Percentiles rank a stretch among this genome's conserved stretches.
These are phyloP conservation scores for Coniferiporia sulphurascens DNA, from an alignment of 1,284 basidiomycete species.

Conservation along the genomic window DNA sequence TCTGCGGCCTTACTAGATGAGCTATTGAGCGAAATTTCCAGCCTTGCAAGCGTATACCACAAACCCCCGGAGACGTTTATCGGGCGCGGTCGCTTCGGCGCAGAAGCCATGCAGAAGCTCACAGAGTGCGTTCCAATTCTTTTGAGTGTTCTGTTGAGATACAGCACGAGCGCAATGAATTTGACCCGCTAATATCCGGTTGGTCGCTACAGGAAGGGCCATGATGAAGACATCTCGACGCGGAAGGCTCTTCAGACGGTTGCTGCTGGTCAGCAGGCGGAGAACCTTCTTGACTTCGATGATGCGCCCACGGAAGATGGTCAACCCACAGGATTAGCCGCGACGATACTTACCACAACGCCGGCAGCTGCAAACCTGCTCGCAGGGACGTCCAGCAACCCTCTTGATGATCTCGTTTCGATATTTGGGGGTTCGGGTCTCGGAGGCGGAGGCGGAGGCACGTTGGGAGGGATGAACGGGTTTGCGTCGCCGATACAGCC, in stretches of 20 bases:
- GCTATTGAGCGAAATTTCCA: conserved; percentile 83
- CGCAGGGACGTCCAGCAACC: conserved; percentile 74
- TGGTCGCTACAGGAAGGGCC: conserved; percentile 30
- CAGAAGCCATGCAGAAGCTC: conserved; percentile 74
- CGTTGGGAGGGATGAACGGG: conserved; percentile 23
- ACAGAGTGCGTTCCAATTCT: conserved; percentile 46
- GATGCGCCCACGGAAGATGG: conserved; percentile 59
- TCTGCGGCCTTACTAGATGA: conserved; percentile 90
- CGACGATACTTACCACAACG: conserved; percentile 64
- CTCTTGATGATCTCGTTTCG: conserved; percentile 86
- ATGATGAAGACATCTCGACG: conserved; percentile 62
- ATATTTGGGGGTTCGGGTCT: conserved; percentile 64
- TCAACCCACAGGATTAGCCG: conserved; percentile 67
- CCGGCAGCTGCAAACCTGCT: conserved; percentile 68
- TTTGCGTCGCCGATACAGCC: conserved; percentile 22
- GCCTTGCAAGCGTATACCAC: conserved; percentile 90
- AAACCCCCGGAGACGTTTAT: conserved; percentile 93
- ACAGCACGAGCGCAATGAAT: not conserved
- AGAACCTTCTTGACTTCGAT: conserved; percentile 94
- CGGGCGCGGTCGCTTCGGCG: conserved; percentile 79
- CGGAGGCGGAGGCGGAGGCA: conserved; percentile 23
- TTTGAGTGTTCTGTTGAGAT: not conserved
- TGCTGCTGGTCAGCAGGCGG: conserved; percentile 84
- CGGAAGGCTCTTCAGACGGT: conserved; percentile 89
- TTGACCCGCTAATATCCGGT: not conserved